phyloP scores from a whole-genome alignment of 495 filamentous ascomycete genomes.

The Neurospora terricola region DNA sequence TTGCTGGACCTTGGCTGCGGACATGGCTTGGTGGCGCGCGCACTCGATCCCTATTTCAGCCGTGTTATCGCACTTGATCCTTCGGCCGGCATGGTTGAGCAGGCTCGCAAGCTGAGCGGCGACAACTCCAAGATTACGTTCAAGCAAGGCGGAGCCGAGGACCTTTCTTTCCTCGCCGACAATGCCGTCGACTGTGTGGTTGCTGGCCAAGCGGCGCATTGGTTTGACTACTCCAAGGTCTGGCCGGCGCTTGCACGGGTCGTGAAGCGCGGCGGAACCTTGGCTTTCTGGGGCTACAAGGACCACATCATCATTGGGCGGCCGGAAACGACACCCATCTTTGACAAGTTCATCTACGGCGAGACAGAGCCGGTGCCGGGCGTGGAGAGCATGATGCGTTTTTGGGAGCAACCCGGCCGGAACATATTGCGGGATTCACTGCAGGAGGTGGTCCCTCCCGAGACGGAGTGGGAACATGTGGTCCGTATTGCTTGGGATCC shows the following conservation, averaged over 20 bases:
- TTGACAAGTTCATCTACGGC: slow-evolving; percentile 39
- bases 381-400: slow-evolving; percentile 41
- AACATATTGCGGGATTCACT: slow-evolving; percentile 38
- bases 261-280: slow-evolving; percentile 41
- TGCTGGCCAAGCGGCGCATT: slow-evolving; percentile 54
- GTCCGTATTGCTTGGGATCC: slow-evolving; percentile 49
- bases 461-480: slow-evolving; percentile 39
- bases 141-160: slow-evolving; percentile 38
- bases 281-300: slow-evolving; percentile 56
- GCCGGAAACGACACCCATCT: slow-evolving; percentile 36
- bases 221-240: slow-evolving; percentile 46
- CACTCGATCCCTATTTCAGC: slow-evolving; percentile 40
- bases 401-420: slow-evolving; percentile 53
- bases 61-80: slow-evolving; percentile 46
- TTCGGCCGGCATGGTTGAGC: slow-evolving; percentile 46
- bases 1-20: slow-evolving; percentile 54
- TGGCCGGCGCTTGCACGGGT: slow-evolving; percentile 47
- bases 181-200: slow-evolving; percentile 45
- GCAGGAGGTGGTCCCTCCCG: slow-evolving; percentile 38
- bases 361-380: slow-evolving; percentile 30
- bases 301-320: slow-evolving; percentile 45
- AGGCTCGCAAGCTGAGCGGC: slow-evolving; percentile 36
- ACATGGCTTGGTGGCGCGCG: slow-evolving; percentile 47
- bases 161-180: slow-evolving; percentile 37
- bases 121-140: slow-evolving; percentile 36